Evolutionary conservation across 805 yeast genomes (phyloP), one percentile per base, ranked within the genome.

Genomic region (Ogataea henricii): DNA sequence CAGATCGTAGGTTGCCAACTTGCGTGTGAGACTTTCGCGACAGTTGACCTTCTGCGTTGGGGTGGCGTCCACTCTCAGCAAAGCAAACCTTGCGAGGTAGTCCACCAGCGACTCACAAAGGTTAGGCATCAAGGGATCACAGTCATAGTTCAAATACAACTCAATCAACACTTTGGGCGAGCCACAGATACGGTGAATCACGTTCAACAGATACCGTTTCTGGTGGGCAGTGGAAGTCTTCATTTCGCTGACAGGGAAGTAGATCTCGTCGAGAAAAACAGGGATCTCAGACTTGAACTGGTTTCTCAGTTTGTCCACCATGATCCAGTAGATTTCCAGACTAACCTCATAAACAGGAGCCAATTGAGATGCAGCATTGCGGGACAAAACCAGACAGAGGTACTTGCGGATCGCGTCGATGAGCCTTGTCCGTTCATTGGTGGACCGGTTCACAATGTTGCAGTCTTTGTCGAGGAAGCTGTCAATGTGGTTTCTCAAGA

Each of bases 231-330:
- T 89, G 1, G 97, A 87, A 1, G 96, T 83, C 61, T 85, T 87
- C 82, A 94, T 80, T 61, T 92, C 98, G 39, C 94, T 79, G 36
- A 95, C 89, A 2, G 98, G 97, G 68, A 94, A 87, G 65, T 94
- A 94, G 45, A 92, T 89, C 60, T 94, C 98, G 38, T 84, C 86
- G 71, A 91, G 80, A 61, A 95, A 88, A 0, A 95, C 96, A 1
- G 97, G 96, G 38, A 94, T 88, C 64, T 94, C 99, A 55, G 86
- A 79, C 67, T 91, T 92, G 72, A 94, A 90, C 57, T 87, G 94
- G 12, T 86, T 78, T 62, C 99, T 81, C 57, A 95, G 71, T 58
- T 89, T 87, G 20, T 90, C 81, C 34, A 92, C 74, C 56, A 94
- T 73, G 35, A 92, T 71, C 96, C 97, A 94, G 71, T 90, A 90